phyloP scores from a whole-genome alignment of 2,329 filamentous ascomycete genomes.

The Botrytis medusae region DNA sequence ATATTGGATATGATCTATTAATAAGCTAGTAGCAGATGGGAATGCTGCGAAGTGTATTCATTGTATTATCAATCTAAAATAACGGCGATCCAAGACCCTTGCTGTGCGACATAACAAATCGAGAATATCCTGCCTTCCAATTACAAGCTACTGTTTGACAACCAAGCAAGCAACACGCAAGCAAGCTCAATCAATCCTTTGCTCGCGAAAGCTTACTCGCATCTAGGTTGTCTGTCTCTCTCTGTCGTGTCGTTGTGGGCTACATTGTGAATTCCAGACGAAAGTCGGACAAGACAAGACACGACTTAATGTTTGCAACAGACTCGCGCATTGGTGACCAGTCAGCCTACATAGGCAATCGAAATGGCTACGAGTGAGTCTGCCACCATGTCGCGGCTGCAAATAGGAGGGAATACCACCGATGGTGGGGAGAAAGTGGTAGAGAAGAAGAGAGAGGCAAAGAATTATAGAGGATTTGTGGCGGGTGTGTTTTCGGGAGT shows the following conservation, averaged over 20 bases:
- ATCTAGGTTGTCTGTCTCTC: not conserved
- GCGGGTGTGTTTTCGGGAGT: conserved; percentile 95
- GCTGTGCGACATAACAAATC: conserved; percentile 1
- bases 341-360: not conserved
- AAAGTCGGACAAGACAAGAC: not conserved
- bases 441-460: conserved; percentile 43
- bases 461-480: conserved; percentile 86
- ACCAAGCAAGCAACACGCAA: not conserved
- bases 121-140: not conserved
- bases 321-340: not conserved
- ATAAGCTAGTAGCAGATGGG: not conserved
- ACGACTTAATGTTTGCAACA: not conserved
- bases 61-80: not conserved
- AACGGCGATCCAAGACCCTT: conserved; percentile 3
- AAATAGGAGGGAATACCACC: not conserved
- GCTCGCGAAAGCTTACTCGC: not conserved
- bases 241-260: not conserved
- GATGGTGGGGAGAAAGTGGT: conserved; percentile 22
- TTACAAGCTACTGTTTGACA: not conserved
- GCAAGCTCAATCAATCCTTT: not conserved
- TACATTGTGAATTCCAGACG: not conserved
- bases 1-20: not conserved
- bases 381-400: not conserved
- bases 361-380: conserved; percentile 8
- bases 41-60: not conserved